Percentiles rank a stretch among this genome's conserved stretches.
These are phyloP conservation scores for Cutaneotrichosporon cavernicola DNA, from an alignment of 1,284 basidiomycete genomes.

Conservation along the genomic window DNA sequence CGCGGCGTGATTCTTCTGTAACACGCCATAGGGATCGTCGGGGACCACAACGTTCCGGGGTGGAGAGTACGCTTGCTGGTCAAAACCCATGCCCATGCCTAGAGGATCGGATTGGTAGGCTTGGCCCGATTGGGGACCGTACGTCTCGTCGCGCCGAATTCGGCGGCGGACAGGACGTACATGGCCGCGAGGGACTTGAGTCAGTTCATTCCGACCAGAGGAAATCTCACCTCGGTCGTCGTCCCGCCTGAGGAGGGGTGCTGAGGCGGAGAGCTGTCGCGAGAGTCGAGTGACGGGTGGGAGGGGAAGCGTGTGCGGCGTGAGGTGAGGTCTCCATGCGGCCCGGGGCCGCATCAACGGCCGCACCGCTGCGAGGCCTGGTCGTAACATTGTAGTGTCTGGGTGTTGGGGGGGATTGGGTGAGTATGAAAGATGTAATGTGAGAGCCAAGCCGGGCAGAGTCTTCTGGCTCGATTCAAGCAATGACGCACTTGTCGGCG, in stretches of 20 bases:
- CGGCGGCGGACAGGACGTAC: slow-evolving; percentile 29
- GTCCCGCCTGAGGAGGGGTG: slow-evolving; percentile 5
- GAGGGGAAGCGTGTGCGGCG: background rate
- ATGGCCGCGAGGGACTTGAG: slow-evolving; percentile 38
- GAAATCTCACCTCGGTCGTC: slow-evolving; percentile 17
- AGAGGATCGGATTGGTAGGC: too few relatives aligned
- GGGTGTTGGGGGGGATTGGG: background rate
- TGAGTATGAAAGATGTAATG: background rate
- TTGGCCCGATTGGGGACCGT: background rate
- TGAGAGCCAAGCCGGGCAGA: background rate
- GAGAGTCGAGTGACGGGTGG: background rate
- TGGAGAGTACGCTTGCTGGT: background rate
- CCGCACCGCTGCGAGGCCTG: background rate
- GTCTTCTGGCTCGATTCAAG: too few relatives aligned
- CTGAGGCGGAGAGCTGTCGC: background rate
- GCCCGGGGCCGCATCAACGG: background rate
- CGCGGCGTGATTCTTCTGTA: slow-evolving; percentile 45
- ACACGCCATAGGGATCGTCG: slow-evolving; percentile 44
- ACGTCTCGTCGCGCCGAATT: slow-evolving; percentile 3
- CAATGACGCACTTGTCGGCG: background rate
- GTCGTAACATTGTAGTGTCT: slow-evolving; percentile 1
- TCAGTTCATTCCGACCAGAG: background rate
- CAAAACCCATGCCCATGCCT: background rate
- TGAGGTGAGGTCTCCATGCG: too few relatives aligned
- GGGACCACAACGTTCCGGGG: slow-evolving; percentile 38